Conservation (phyloP, 1,284 basidiomycete species). For the Omphalotus olearius region DNA sequence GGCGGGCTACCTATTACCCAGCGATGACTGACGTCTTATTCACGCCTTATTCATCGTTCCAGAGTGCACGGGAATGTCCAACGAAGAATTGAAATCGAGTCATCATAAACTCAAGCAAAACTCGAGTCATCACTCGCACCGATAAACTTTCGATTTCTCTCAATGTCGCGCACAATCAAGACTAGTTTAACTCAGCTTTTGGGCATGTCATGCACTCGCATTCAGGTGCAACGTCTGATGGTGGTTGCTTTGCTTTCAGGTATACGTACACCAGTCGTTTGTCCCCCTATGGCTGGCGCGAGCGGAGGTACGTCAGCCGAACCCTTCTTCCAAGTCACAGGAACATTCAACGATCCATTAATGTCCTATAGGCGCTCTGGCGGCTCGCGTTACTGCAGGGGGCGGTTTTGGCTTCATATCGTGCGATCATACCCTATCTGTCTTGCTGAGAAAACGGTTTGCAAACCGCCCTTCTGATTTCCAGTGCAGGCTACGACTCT, state of each 20-base stretch:
- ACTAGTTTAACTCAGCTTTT: slow-evolving; percentile 2
- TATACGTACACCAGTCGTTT: slow-evolving; percentile 53
- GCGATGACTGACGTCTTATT: neutral
- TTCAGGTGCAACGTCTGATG: too few relatives aligned
- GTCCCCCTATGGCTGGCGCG: slow-evolving; percentile 66
- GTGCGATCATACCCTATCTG: slow-evolving; percentile 36
- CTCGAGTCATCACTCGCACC: too few relatives aligned
- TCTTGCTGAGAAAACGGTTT: neutral
- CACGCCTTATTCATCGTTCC: neutral
- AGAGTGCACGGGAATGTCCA: too few relatives aligned
- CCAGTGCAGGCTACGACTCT: slow-evolving; percentile 38
- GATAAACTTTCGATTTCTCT: too few relatives aligned
- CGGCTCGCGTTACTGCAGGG: slow-evolving; percentile 54
- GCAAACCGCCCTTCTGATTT: slow-evolving; percentile 3
- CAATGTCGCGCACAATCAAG: neutral
- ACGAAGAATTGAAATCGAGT: too few relatives aligned
- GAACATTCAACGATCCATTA: neutral
- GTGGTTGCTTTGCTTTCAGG: slow-evolving; percentile 26
- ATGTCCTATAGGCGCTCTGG: slow-evolving; percentile 41
- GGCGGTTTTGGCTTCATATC: slow-evolving; percentile 72
- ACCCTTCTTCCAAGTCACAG: neutral
- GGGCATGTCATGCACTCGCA: too few relatives aligned
- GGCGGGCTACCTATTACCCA: too few relatives aligned
- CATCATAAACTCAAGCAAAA: too few relatives aligned
- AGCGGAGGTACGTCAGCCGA: slow-evolving; percentile 36